A percentile compares a stretch with the other conserved stretches of the same genome.
Conservation (phyloP, 495 filamentous ascomycete genomes). For the Rusavskia elegans region DNA sequence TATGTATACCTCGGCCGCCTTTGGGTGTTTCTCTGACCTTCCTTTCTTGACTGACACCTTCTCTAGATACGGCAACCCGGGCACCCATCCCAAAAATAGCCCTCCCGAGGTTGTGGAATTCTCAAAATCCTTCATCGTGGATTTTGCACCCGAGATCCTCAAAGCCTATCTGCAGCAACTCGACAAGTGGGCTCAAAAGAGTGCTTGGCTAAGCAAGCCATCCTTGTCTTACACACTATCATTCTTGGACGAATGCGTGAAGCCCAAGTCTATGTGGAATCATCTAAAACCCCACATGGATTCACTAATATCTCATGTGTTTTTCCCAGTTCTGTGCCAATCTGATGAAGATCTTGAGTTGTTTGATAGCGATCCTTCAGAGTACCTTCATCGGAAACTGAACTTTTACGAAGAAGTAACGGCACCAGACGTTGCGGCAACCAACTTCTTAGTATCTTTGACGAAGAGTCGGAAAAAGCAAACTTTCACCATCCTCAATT, state of each 20-base stretch:
- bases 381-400: slow-evolving; percentile 90
- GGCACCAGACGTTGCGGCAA: slow-evolving; percentile 87
- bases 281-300: slow-evolving; percentile 86
- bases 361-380: slow-evolving; percentile 83
- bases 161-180: slow-evolving; percentile 85
- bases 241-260: slow-evolving; percentile 93
- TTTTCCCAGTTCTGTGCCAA: slow-evolving; percentile 91
- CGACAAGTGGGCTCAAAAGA: slow-evolving; percentile 91
- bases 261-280: slow-evolving; percentile 92
- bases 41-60: slow-evolving; percentile 2
- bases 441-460: slow-evolving; percentile 86
- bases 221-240: slow-evolving; percentile 82
- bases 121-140: slow-evolving; percentile 75
- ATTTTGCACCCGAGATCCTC: slow-evolving; percentile 88
- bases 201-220: slow-evolving; percentile 85
- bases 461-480: slow-evolving; percentile 93
- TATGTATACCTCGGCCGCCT: slow-evolving; percentile 24
- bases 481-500: slow-evolving; percentile 82
- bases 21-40: background rate
- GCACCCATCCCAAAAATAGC: slow-evolving; percentile 47
- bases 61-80: slow-evolving; percentile 73
- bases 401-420: slow-evolving; percentile 98
- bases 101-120: slow-evolving; percentile 57
- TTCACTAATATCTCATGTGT: slow-evolving; percentile 76
- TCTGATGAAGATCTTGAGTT: slow-evolving; percentile 85